Evolutionary conservation across 768 basidiomycete species (phyloP).

Genomic region (Suillus decipiens): DNA sequence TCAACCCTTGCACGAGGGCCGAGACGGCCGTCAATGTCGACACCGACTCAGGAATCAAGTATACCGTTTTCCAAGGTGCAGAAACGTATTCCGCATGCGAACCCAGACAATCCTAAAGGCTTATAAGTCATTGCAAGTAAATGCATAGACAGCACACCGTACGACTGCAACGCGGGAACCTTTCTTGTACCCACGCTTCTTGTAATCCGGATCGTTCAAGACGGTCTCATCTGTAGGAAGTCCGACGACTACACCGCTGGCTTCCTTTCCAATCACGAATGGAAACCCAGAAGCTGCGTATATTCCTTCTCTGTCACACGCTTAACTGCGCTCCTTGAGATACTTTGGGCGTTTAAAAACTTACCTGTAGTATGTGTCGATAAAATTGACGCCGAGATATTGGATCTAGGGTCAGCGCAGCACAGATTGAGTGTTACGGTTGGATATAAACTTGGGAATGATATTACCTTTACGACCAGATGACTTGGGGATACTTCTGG

Average conservation of each 20-base stretch:
- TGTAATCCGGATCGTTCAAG: slow-evolving; percentile 60
- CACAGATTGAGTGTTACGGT: not conserved
- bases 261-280: slow-evolving; percentile 74
- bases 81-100: slow-evolving; percentile 74
- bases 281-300: slow-evolving; percentile 64
- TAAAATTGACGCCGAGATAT: slow-evolving; percentile 85
- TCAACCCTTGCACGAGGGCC: slow-evolving; percentile 72
- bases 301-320: slow-evolving; percentile 54
- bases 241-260: slow-evolving; percentile 71
- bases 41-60: slow-evolving; percentile 64
- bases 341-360: slow-evolving; percentile 24
- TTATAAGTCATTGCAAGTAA: not conserved
- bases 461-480: slow-evolving; percentile 44
- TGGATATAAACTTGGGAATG: not conserved
- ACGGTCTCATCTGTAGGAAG: slow-evolving; percentile 69
- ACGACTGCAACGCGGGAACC: slow-evolving; percentile 79
- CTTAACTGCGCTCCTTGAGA: not conserved
- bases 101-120: slow-evolving; percentile 44
- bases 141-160: slow-evolving; percentile 25
- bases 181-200: slow-evolving; percentile 61
- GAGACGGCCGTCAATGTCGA: slow-evolving; percentile 68
- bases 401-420: slow-evolving; percentile 48
- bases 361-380: slow-evolving; percentile 80
- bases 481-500: slow-evolving; percentile 62
- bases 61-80: slow-evolving; percentile 60